These are phyloP conservation scores for Geotrichum ghanense DNA, from an alignment of 805 yeast genomes.

Conservation along the genomic window DNA sequence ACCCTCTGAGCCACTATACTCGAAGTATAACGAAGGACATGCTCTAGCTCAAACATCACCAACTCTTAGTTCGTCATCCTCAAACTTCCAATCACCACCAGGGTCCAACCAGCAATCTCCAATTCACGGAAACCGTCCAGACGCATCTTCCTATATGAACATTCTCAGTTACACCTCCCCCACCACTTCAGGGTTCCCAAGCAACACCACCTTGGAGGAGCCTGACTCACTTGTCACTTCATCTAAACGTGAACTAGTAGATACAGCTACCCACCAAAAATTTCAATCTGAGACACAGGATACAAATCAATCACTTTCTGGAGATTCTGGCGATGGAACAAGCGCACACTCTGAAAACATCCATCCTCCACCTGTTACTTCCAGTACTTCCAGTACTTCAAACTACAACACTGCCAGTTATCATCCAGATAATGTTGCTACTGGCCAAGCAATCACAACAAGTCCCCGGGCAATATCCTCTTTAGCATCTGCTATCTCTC, in stretches of 20 bases:
- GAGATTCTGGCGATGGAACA: background rate
- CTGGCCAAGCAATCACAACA: background rate
- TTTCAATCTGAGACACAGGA: background rate
- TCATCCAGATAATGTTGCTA: background rate
- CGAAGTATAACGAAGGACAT: background rate
- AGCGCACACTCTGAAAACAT: background rate
- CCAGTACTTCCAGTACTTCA: background rate
- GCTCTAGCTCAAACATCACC: background rate
- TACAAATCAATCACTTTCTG: background rate
- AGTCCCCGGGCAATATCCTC: background rate
- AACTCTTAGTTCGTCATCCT: background rate
- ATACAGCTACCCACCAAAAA: background rate
- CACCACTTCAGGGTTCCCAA: background rate
- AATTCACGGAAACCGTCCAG: background rate
- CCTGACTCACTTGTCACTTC: background rate
- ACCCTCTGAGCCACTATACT: background rate
- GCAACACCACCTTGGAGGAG: background rate
- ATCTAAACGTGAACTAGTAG: background rate
- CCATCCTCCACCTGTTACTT: background rate
- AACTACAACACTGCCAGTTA: no score
- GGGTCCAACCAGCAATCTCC: background rate
- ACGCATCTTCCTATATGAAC: background rate
- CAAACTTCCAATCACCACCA: background rate
- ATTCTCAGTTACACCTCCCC: background rate
- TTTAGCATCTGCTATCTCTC: background rate